Percentiles rank a stretch among this genome's conserved stretches.
phyloP scores from a whole-genome alignment of 2,329 filamentous ascomycete genomes.

The Sordariomycetes sp. region DNA sequence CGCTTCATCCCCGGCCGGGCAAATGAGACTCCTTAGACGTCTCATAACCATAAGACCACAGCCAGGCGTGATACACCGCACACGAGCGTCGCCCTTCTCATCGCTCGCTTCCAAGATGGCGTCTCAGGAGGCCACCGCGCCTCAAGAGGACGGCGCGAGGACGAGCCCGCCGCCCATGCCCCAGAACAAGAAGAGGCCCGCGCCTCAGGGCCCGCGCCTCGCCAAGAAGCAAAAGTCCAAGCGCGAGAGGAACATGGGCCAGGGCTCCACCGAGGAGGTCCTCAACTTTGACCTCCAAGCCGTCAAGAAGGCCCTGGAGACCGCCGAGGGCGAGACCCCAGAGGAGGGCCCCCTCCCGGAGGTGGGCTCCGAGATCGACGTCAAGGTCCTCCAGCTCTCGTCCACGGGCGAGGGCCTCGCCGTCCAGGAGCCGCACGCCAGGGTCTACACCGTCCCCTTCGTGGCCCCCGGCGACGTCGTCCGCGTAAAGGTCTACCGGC shows the following conservation, averaged over 20 bases:
- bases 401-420: conserved; percentile 90
- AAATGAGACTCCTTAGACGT: not conserved
- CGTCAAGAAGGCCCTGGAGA: conserved; percentile 25
- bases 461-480: conserved; percentile 75
- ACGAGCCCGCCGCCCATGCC: not conserved
- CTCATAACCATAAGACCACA: not conserved
- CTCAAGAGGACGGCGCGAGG: not conserved
- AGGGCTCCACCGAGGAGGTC: conserved; percentile 57
- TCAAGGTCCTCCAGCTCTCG: conserved; percentile 72
- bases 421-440: conserved; percentile 36
- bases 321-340: conserved; percentile 15
- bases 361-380: conserved; percentile 63
- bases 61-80: not conserved
- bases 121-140: not conserved
- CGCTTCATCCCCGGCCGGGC: not conserved
- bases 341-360: conserved; percentile 40
- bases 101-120: not conserved
- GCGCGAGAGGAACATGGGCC: conserved; percentile 48
- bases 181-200: not conserved
- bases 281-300: conserved; percentile 51
- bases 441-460: conserved; percentile 82
- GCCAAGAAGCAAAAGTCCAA: conserved; percentile 37
- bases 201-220: not conserved
- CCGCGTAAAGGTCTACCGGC: conserved; percentile 67
- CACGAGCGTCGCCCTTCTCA: not conserved